phyloP scores from a whole-genome alignment of 164 flowering plant species.

The Magnolia changhungtana region DNA sequence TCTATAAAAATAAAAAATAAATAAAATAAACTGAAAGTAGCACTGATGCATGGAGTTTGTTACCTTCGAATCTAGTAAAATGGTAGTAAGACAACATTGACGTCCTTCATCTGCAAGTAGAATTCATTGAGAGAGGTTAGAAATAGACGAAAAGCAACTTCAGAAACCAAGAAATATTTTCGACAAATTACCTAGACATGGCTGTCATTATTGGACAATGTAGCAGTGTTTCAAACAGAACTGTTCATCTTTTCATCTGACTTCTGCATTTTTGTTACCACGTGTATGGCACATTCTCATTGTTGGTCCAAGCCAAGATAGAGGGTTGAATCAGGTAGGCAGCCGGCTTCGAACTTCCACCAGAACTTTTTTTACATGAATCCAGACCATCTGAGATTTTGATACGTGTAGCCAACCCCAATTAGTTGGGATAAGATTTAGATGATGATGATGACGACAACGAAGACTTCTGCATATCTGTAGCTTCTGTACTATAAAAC shows the following conservation, averaged over 20 bases:
- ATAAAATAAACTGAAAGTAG: neutral
- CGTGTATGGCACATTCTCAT: too few relatives aligned
- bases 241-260: neutral
- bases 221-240: neutral
- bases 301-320: too few relatives aligned
- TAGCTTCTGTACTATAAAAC: too few relatives aligned
- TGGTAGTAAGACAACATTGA: constrained; percentile 38
- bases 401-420: too few relatives aligned
- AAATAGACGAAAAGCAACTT: neutral
- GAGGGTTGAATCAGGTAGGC: too few relatives aligned
- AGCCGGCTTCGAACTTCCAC: too few relatives aligned
- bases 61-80: constrained; percentile 43
- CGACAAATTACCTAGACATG: neutral
- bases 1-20: neutral
- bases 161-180: neutral
- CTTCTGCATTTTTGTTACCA: too few relatives aligned
- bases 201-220: neutral
- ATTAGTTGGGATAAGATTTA: too few relatives aligned
- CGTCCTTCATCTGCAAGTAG: constrained; percentile 41
- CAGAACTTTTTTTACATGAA: too few relatives aligned
- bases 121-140: neutral
- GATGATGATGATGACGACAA: too few relatives aligned
- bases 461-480: too few relatives aligned
- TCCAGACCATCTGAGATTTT: too few relatives aligned
- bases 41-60: neutral